Percentiles rank a stretch among this genome's conserved stretches.
Conservation (phyloP, 129 eudicot species). For the Smallanthus sonchifolius region DNA sequence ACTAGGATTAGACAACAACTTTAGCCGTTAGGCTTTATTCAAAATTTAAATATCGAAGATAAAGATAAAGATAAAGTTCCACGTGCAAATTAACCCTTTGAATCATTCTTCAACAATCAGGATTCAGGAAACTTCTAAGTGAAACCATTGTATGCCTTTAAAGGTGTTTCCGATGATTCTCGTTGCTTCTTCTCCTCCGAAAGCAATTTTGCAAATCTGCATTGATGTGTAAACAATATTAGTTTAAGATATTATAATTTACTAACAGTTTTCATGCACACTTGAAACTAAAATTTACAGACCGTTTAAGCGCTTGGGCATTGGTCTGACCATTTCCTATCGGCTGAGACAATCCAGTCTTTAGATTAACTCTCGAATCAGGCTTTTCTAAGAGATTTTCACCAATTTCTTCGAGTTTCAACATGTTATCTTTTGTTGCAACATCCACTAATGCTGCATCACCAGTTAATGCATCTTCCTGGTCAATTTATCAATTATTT, state of each 20-base stretch:
- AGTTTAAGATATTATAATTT: background rate
- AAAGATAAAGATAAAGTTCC: too few species aligned
- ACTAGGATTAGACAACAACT: too few species aligned
- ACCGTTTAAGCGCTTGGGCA: constrained; percentile 46
- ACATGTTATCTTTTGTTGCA: constrained; percentile 50
- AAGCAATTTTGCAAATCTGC: constrained; percentile 55
- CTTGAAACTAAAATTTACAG: background rate
- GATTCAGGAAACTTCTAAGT: background rate
- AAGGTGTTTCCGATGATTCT: constrained; percentile 13
- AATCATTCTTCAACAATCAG: background rate
- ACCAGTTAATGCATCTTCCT: constrained; percentile 59
- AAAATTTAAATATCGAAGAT: too few species aligned
- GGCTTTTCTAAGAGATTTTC: constrained; percentile 43
- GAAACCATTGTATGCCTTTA: background rate
- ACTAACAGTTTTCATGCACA: background rate
- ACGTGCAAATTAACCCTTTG: too few species aligned
- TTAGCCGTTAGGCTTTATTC: too few species aligned
- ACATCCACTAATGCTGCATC: constrained; percentile 27
- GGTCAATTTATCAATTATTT: background rate
- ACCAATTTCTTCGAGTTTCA: constrained; percentile 38
- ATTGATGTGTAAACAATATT: background rate
- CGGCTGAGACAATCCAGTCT: constrained; percentile 38
- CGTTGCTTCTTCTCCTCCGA: constrained; percentile 56
- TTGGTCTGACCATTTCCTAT: constrained; percentile 38
- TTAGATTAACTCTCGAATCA: constrained; percentile 34